phyloP scores from a whole-genome alignment of 306 rosid genomes.

The Geum urbanum region DNA sequence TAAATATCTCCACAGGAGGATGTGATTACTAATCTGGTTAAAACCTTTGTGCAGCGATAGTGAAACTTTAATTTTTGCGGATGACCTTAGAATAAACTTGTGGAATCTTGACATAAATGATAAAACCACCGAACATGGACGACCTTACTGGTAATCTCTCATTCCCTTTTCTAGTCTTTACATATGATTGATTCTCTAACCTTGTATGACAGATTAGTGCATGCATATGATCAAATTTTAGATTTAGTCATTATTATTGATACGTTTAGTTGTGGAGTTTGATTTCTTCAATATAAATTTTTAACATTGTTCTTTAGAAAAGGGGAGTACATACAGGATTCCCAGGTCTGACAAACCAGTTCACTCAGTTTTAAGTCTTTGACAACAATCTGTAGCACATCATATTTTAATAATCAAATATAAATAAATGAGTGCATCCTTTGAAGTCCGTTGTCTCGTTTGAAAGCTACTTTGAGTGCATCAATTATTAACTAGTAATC shows the following conservation, averaged over 20 bases:
- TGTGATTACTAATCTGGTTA: constrained; percentile 19
- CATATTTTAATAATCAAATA: background rate
- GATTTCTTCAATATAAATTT: background rate
- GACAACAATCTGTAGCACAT: background rate
- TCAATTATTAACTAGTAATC: too few species aligned
- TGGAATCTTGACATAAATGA: constrained; percentile 68
- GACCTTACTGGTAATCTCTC: constrained; percentile 53
- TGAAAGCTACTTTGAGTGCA: too few species aligned
- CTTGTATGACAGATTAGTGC: constrained; percentile 5
- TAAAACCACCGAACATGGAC: constrained; percentile 67
- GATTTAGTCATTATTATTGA: background rate
- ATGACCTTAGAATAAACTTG: constrained; percentile 67
- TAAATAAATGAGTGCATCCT: background rate
- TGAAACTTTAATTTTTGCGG: constrained; percentile 74
- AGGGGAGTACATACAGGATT: background rate
- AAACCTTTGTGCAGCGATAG: constrained; percentile 50
- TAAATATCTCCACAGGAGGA: background rate
- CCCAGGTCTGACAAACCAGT: background rate
- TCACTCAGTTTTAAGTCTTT: background rate
- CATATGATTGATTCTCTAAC: constrained; percentile 6
- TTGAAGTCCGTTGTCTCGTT: background rate
- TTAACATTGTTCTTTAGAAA: background rate
- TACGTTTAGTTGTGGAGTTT: background rate
- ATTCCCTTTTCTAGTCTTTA: constrained; percentile 11
- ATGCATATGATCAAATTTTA: background rate